Percentiles rank a stretch among this genome's conserved stretches.
Evolutionary conservation across 2,329 filamentous ascomycete species (phyloP).

Genomic region (Fusarium sp.): DNA sequence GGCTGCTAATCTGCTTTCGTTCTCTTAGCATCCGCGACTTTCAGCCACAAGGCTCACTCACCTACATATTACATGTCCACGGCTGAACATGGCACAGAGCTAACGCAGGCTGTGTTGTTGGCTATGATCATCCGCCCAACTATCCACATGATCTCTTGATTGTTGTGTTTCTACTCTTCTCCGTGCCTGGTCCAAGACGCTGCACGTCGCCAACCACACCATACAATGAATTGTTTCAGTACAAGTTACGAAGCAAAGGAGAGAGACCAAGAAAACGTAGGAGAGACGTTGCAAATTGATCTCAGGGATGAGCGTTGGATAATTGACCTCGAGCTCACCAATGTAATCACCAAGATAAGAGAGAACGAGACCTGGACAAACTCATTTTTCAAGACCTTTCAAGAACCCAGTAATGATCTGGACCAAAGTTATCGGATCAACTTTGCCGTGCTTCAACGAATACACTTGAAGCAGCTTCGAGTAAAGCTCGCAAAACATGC

Average conservation of each 20-base stretch:
- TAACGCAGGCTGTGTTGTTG: not conserved
- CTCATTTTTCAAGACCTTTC: rapidly evolving
- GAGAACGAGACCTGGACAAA: not conserved
- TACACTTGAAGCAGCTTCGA: slow-evolving; percentile 2
- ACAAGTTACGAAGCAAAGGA: rapidly evolving
- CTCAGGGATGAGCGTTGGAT: not conserved
- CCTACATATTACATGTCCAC: not conserved
- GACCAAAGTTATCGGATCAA: not conserved
- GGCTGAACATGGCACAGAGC: not conserved
- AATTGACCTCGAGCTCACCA: not conserved
- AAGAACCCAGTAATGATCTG: no score
- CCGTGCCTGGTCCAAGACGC: not conserved
- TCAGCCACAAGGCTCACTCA: not conserved
- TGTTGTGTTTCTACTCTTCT: rapidly evolving
- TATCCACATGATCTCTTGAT: not conserved
- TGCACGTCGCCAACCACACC: not conserved
- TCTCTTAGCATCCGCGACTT: not conserved
- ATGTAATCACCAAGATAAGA: not conserved
- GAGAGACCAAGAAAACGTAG: not conserved
- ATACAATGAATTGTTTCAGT: not conserved
- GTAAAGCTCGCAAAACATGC: slow-evolving; percentile 1
- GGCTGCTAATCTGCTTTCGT: no score
- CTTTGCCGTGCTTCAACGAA: not conserved
- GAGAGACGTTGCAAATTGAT: not conserved
- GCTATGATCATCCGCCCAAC: not conserved